Evolutionary conservation across 257 asterid species (phyloP).

Genomic region (Paulownia fortunei): DNA sequence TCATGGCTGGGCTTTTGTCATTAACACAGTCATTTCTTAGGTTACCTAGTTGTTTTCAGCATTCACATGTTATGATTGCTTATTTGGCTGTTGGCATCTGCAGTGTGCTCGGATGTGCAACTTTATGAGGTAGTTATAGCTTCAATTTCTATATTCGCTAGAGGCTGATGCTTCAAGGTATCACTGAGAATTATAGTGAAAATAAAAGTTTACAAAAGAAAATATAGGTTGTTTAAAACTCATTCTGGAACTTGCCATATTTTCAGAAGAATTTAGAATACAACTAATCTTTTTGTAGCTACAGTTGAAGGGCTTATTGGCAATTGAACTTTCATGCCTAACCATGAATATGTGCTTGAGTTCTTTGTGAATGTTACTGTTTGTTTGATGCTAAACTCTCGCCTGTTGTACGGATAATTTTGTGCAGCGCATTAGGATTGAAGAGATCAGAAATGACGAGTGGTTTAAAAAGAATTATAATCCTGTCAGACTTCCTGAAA

Average conservation of each 20-base stretch:
- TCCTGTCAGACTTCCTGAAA: slow-evolving; percentile 75
- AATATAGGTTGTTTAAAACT: not conserved
- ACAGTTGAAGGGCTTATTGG: slow-evolving; percentile 7
- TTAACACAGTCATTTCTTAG: not conserved
- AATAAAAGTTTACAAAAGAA: not conserved
- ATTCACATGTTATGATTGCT: slow-evolving; percentile 17
- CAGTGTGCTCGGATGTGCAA: not conserved
- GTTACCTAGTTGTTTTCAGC: not conserved
- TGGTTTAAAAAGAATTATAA: slow-evolving; percentile 85
- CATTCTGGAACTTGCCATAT: slow-evolving; percentile 18
- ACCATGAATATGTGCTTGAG: slow-evolving; percentile 3
- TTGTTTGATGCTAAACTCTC: slow-evolving; percentile 22
- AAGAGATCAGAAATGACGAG: slow-evolving; percentile 85
- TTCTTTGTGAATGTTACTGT: slow-evolving; percentile 4
- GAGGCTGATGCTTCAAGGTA: slow-evolving; percentile 4
- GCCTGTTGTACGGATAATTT: slow-evolving; percentile 20
- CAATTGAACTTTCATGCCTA: slow-evolving; percentile 4
- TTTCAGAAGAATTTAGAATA: not conserved
- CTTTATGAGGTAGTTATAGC: slow-evolving; percentile 21
- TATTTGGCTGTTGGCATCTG: not conserved
- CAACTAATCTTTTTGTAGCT: slow-evolving; percentile 12
- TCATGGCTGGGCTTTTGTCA: not conserved
- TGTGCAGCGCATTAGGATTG: slow-evolving; percentile 89
- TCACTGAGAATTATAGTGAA: not conserved
- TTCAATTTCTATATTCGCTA: not conserved